Base-by-base conservation (phyloP, 495 filamentous ascomycete genomes). In the Neurospora sp. region DNA sequence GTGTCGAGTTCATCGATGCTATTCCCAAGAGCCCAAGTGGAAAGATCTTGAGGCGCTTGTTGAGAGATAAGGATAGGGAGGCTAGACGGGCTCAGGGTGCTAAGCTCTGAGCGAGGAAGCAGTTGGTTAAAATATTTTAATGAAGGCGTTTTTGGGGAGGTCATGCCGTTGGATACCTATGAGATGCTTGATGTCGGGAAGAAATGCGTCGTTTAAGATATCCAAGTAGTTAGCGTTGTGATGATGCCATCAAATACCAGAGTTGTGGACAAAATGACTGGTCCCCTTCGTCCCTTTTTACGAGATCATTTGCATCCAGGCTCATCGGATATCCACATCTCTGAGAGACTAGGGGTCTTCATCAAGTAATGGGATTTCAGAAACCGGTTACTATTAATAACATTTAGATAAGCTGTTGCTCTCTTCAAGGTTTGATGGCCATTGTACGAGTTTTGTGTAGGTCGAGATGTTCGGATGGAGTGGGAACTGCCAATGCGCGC, bases 21-120 rank as follows among this genome's bases (percentile, higher is more conserved):
- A 88, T 98, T 73, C 95, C 95, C 23, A 97, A 97, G 86, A 96
- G 92, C 77, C 92, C 95, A 0, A 94, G 91, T 79, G 95, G 95
- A 14, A 97, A 98, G 90, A 97, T 98, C 76, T 79, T 98, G 78
- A 85, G 94, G 49, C 86, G 93, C 23, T 76, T 96, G 76, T 82
- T 98, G 72, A 88, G 93, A 42, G 95, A 98, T 78, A 87, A 88
- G 79, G 93, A 95, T 81, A 92, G 86, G 82, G 92, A 90, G 79
- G 86, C 84, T 66, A 87, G 90, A 80, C 86, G 89, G 78, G 86
- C 86, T 71, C 84, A 87, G 70, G 92, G 91, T 5, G 82, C 88
- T 9, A 87, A 84, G 78, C 44, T 87, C 54, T 85, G 74, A 83
- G 42, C 20, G 18, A 60, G 23, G 16, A 35, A 5, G 10, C 11